phyloP scores from a whole-genome alignment of 2,329 filamentous ascomycete genomes.

The Trichoderma sp. region DNA sequence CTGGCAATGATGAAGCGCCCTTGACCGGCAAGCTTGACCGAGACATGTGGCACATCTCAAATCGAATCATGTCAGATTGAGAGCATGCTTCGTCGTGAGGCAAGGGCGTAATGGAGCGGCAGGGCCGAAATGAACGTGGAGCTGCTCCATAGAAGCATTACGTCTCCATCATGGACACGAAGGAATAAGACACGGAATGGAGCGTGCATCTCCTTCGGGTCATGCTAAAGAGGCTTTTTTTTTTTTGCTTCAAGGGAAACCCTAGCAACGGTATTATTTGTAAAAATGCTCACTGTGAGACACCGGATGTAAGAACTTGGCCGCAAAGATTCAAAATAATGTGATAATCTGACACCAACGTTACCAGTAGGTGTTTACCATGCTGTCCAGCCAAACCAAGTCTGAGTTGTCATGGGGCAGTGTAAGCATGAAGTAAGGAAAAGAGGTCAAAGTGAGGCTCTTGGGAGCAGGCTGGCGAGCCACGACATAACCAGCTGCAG shows the following conservation, averaged over 20 bases:
- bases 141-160: constrained; percentile 17
- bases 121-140: constrained; percentile 28
- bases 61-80: constrained; percentile 25
- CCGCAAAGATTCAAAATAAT: constrained; percentile 4
- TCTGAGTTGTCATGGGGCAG: neutral
- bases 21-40: constrained; percentile 17
- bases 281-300: constrained; percentile 17
- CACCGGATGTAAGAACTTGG: constrained; percentile 11
- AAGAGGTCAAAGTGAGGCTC: constrained; percentile 4
- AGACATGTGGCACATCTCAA: neutral
- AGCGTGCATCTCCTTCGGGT: neutral
- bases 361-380: neutral
- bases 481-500: constrained; percentile 1
- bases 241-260: neutral
- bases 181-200: constrained; percentile 7
- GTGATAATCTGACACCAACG: neutral
- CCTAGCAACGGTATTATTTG: neutral
- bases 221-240: neutral
- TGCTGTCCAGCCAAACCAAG: neutral
- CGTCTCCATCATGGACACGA: neutral
- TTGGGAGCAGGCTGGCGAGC: neutral
- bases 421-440: neutral
- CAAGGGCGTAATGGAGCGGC: constrained; percentile 20
- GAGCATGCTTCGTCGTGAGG: constrained; percentile 24
- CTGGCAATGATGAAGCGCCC: constrained; percentile 5